Conservation (phyloP, 768 basidiomycete genomes). For the Nidularia pulvinata region DNA sequence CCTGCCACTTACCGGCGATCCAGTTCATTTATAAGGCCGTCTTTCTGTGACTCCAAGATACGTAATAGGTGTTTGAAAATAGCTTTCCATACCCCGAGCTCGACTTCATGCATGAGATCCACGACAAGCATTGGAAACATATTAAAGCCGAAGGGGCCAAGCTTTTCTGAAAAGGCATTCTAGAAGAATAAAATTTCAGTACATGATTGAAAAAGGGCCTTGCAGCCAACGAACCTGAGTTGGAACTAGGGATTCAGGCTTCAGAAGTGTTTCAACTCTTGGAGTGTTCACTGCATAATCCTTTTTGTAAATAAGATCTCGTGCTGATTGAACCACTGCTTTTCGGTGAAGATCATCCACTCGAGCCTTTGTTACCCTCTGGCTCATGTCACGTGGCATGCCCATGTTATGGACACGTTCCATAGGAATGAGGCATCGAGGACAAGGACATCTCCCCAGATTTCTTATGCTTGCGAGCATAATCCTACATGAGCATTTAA, state of each 20-base stretch:
- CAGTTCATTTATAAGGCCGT: neutral
- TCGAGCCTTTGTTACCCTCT: neutral
- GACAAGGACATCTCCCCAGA: slow-evolving; percentile 29
- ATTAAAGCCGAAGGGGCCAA: slow-evolving; percentile 2
- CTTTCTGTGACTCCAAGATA: neutral
- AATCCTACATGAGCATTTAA: slow-evolving; percentile 12
- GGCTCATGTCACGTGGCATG: slow-evolving; percentile 10
- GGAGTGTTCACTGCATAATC: neutral
- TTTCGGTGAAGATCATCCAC: no score
- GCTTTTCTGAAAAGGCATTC: neutral
- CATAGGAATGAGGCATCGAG: slow-evolving; percentile 22
- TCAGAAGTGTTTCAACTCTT: neutral
- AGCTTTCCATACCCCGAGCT: neutral
- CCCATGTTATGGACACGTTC: slow-evolving; percentile 21
- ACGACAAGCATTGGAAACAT: neutral
- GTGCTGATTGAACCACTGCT: neutral
- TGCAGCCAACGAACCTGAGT: neutral
- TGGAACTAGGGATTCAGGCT: neutral
- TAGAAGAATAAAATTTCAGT: neutral
- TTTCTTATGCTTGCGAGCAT: slow-evolving; percentile 23
- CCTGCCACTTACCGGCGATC: neutral
- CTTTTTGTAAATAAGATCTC: neutral
- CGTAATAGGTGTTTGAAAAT: neutral
- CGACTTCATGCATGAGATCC: neutral
- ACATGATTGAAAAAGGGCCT: neutral